Conservation (phyloP, 2,329 filamentous ascomycete species). For the Penicillium nordicum region DNA sequence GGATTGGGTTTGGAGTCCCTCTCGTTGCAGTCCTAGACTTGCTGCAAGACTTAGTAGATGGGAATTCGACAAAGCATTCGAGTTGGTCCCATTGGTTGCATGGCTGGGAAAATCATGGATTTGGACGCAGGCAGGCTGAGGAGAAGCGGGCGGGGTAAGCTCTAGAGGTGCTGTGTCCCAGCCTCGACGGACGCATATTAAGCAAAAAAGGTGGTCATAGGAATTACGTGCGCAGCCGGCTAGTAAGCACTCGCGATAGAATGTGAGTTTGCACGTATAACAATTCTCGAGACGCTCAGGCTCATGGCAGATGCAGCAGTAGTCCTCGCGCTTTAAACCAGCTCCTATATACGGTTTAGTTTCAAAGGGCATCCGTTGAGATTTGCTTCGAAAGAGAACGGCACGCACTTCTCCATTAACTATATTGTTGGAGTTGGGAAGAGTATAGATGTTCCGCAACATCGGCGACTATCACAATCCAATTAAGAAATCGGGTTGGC, state of each 20-base stretch:
- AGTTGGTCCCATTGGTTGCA: background rate
- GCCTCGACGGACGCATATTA: background rate
- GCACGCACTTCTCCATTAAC: background rate
- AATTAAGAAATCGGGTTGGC: background rate
- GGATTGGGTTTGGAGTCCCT: background rate
- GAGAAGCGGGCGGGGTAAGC: background rate
- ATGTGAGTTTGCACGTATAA: background rate
- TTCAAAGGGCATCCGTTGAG: background rate
- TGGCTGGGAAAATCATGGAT: background rate
- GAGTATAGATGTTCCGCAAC: background rate
- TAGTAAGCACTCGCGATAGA: background rate
- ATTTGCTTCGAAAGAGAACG: background rate
- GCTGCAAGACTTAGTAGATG: background rate
- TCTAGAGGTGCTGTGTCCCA: background rate
- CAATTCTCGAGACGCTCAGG: background rate
- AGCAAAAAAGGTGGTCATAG: background rate
- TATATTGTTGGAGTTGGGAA: background rate
- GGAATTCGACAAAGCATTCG: background rate
- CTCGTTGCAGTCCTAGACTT: background rate
- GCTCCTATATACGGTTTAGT: background rate
- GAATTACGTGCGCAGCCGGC: background rate
- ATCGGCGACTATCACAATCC: background rate
- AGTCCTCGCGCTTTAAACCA: background rate
- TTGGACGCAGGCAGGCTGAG: background rate
- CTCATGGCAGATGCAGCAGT: background rate